Evolutionary conservation across 257 asterid genomes (phyloP), one percentile per base, ranked within the genome.

Genomic region (Solanum medicagineum): DNA sequence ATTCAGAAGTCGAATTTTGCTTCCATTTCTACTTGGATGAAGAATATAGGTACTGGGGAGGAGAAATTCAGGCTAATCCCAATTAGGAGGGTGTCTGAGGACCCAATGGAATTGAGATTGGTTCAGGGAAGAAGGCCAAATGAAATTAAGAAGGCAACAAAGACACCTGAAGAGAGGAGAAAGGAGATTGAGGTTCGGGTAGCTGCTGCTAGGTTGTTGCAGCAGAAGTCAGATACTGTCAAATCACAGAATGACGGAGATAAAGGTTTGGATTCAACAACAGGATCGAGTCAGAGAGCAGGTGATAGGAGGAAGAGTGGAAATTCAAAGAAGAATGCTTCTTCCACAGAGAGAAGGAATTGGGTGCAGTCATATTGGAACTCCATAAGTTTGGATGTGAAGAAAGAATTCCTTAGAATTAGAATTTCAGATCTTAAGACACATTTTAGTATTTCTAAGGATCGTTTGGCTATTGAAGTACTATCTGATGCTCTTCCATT

Each of bases 161-260:
- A 94, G 91, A 94, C 98, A 1, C 92, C 92, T 17, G 97, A 94
- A 86, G 98, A 94, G 88, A 89, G 94, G 85, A 90, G 98, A 92
- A 92, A 93, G 87, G 97, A 94, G 89, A 92, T 94, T 88, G 98
- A 94, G 90, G 97, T 93, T 80, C 92, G 93, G 81, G 97, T 93
- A 60, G 97, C 97, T 14, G 98, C 98, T 66, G 98, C 97, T 19
- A 90, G 96, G 86, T 90, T 94, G 87, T 88, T 93, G 92, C 95
- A 93, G 90, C 95, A 93, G 87, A 91, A 92, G 85, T 89, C 97
- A 0, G 93, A 89, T 69, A 85, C 90, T 10, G 88, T 89, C 85
- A 82, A 80, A 13, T 84, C 88, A 81, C 89, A 81, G 84, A 87
- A 86, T 85, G 92, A 88, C 60, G 92, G 87, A 86, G 94, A 92